phyloP scores from a whole-genome alignment of 1,284 basidiomycete genomes.

The Rugiboletus extremiorientalis region DNA sequence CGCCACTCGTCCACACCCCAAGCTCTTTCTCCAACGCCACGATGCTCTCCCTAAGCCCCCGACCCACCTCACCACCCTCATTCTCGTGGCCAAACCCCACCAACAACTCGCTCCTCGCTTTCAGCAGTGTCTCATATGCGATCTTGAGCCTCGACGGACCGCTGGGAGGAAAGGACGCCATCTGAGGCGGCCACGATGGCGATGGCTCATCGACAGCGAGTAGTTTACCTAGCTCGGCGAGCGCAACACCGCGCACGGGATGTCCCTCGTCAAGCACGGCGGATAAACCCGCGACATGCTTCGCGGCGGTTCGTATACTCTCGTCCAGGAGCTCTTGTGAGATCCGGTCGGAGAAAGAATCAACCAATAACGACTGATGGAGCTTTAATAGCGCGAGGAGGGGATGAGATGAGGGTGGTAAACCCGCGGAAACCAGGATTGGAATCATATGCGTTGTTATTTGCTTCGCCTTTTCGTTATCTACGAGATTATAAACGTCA shows the following conservation, averaged over 20 bases:
- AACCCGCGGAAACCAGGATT: slow-evolving; percentile 53
- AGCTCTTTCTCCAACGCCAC: slow-evolving; percentile 68
- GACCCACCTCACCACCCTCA: slow-evolving; percentile 63
- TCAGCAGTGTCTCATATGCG: slow-evolving; percentile 61
- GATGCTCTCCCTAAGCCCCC: slow-evolving; percentile 51
- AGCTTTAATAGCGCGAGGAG: slow-evolving; percentile 73
- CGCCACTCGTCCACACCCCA: slow-evolving; percentile 52
- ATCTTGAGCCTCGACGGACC: slow-evolving; percentile 60
- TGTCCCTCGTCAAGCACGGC: slow-evolving; percentile 66
- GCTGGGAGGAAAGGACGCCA: slow-evolving; percentile 56
- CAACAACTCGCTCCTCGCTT: slow-evolving; percentile 57
- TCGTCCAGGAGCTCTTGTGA: slow-evolving; percentile 62
- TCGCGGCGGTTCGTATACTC: slow-evolving; percentile 56
- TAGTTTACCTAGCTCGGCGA: slow-evolving; percentile 81
- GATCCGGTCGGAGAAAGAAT: slow-evolving; percentile 39
- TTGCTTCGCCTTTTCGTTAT: slow-evolving; percentile 53
- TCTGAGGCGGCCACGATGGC: slow-evolving; percentile 26
- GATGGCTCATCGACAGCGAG: slow-evolving; percentile 71
- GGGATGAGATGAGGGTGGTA: slow-evolving; percentile 69
- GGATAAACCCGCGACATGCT: slow-evolving; percentile 56
- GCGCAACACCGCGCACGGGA: slow-evolving; percentile 74
- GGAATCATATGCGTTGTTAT: slow-evolving; percentile 68
- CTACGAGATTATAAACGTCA: slow-evolving; percentile 38
- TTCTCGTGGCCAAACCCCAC: slow-evolving; percentile 62
- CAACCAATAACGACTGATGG: slow-evolving; percentile 63